These are phyloP conservation scores for Mycena latifolia DNA, from an alignment of 768 basidiomycete species.

Conservation along the genomic window DNA sequence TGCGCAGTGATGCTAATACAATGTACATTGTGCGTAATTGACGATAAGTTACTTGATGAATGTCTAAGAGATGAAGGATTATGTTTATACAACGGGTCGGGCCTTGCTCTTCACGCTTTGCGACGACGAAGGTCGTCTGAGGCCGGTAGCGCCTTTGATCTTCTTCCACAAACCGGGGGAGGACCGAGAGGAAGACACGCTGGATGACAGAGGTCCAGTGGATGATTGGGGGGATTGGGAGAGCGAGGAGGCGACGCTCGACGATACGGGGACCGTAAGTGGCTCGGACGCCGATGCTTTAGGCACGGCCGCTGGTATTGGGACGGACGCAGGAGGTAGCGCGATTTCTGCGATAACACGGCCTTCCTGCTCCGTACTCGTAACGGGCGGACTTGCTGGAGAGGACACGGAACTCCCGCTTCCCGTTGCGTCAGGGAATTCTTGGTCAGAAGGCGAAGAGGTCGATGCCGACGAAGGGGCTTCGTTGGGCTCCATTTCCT, in stretches of 20 bases:
- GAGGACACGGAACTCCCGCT: slow-evolving; percentile 17
- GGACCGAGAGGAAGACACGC: slow-evolving; percentile 29
- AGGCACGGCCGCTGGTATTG: slow-evolving; percentile 1
- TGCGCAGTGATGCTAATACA: background rate
- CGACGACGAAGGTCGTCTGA: slow-evolving; percentile 12
- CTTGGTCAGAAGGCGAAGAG: slow-evolving; percentile 14
- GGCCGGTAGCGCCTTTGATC: slow-evolving; percentile 36
- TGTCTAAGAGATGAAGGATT: background rate
- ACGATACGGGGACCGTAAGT: slow-evolving; percentile 15
- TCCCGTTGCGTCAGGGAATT: slow-evolving; percentile 3
- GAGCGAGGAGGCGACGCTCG: slow-evolving; percentile 16
- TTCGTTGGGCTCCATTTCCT: slow-evolving; percentile 17
- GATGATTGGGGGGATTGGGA: slow-evolving; percentile 10
- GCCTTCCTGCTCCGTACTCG: background rate
- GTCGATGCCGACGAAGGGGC: slow-evolving; percentile 9
- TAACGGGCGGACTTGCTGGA: background rate
- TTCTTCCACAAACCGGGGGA: slow-evolving; percentile 52
- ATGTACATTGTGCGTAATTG: slow-evolving; percentile 14
- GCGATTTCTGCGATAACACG: background rate
- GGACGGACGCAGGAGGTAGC: slow-evolving; percentile 11
- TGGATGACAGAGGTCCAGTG: slow-evolving; percentile 7
- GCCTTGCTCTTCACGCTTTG: background rate
- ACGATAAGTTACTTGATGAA: background rate
- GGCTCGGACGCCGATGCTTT: slow-evolving; percentile 6
- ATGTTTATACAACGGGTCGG: background rate